Evolutionary conservation across 176 grass and related monocot species (phyloP).

Genomic region (Oryza punctata): DNA sequence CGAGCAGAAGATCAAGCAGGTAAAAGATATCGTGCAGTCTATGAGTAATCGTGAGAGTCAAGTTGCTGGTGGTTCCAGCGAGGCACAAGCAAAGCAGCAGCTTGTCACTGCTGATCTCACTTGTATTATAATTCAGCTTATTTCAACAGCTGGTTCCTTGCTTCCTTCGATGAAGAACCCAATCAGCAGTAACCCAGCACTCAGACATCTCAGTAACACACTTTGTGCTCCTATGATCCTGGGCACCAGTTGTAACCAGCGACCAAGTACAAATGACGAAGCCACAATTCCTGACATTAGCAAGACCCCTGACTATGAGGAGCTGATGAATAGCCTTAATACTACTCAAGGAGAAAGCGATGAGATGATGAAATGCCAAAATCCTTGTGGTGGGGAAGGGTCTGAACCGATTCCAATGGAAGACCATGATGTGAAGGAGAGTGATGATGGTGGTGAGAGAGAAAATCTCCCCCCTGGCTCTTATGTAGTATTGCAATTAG

Average conservation of each 20-base stretch:
- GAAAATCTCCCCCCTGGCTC: slow-evolving; percentile 84
- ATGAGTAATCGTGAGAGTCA: slow-evolving; percentile 58
- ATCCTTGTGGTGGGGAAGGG: slow-evolving; percentile 45
- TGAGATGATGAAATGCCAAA: slow-evolving; percentile 59
- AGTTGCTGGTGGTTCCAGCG: slow-evolving; percentile 39
- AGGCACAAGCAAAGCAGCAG: slow-evolving; percentile 73
- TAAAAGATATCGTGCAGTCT: slow-evolving; percentile 71
- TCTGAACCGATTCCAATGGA: slow-evolving; percentile 55
- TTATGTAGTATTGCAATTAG: slow-evolving; percentile 81
- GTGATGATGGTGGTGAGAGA: slow-evolving; percentile 82
- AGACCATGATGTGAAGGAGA: slow-evolving; percentile 84
- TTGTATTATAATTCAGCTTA: slow-evolving; percentile 87
- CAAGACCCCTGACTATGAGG: slow-evolving; percentile 58
- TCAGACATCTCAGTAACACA: slow-evolving; percentile 54
- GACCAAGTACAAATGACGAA: slow-evolving; percentile 35
- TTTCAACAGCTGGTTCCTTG: slow-evolving; percentile 80
- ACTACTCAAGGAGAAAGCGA: slow-evolving; percentile 46
- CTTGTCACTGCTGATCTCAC: slow-evolving; percentile 81
- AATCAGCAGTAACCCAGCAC: slow-evolving; percentile 60
- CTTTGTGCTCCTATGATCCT: slow-evolving; percentile 50
- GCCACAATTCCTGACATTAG: slow-evolving; percentile 33
- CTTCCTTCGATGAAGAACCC: slow-evolving; percentile 85
- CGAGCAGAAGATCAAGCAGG: slow-evolving; percentile 93
- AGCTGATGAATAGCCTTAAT: slow-evolving; percentile 53
- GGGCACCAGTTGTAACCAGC: slow-evolving; percentile 45